phyloP scores from a whole-genome alignment of 495 filamentous ascomycete genomes.

The Penicillium paradoxum region DNA sequence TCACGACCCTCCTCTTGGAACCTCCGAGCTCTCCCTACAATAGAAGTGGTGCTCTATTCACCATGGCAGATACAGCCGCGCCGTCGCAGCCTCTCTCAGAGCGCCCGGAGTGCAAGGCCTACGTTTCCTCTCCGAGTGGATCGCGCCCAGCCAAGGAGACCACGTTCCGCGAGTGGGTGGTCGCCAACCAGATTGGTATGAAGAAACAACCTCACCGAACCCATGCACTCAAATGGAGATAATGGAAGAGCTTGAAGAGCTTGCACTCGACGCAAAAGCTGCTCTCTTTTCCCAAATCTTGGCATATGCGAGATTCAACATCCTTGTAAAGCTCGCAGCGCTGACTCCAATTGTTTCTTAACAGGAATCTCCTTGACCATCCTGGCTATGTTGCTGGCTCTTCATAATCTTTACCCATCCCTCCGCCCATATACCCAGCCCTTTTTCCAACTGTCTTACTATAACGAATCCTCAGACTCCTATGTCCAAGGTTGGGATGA shows the following conservation, averaged over 20 bases:
- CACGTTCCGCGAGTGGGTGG: conserved; percentile 49
- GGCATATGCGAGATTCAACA: background rate
- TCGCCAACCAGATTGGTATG: conserved; percentile 52
- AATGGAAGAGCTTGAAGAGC: background rate
- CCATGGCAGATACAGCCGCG: conserved; percentile 32
- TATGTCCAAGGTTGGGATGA: conserved; percentile 79
- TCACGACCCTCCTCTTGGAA: background rate
- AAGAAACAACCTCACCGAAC: background rate
- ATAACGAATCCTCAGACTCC: conserved; percentile 56
- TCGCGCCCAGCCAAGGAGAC: conserved; percentile 38
- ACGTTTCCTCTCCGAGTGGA: conserved; percentile 35
- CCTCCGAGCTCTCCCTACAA: background rate
- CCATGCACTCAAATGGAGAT: background rate
- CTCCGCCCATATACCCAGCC: conserved; percentile 72
- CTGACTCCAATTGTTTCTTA: conserved; percentile 17
- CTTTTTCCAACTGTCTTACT: conserved; percentile 83
- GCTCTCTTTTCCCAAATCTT: background rate
- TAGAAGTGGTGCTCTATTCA: conserved; percentile 7
- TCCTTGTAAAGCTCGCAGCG: background rate
- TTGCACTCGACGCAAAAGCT: background rate
- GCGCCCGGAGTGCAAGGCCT: conserved; percentile 37
- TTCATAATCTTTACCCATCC: conserved; percentile 74
- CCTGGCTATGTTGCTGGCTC: conserved; percentile 68
- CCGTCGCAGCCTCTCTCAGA: conserved; percentile 24
- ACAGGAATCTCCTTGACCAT: conserved; percentile 74